A percentile compares a stretch with the other conserved stretches of the same genome.
phyloP scores from a whole-genome alignment of 2,329 filamentous ascomycete species.

The Graphilbum fragrans region DNA sequence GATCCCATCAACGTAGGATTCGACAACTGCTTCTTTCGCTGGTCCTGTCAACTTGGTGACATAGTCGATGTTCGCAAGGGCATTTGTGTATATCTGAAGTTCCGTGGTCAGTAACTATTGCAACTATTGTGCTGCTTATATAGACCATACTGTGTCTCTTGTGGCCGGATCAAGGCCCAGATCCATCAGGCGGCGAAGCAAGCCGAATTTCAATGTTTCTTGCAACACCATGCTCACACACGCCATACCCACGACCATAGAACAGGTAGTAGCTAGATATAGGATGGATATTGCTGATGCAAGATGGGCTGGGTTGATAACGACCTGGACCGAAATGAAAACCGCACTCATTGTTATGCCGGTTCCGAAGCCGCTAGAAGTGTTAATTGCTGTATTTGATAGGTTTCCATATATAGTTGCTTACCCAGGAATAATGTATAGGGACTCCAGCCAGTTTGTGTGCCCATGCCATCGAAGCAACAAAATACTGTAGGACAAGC shows the following conservation, averaged over 20 bases:
- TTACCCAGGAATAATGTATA: constrained; percentile 45
- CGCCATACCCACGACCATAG: constrained; percentile 25
- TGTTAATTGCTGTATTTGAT: neutral
- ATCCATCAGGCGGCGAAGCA: constrained; percentile 11
- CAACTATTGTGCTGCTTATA: neutral
- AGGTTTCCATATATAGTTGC: constrained; percentile 3
- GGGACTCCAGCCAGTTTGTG: constrained; percentile 39
- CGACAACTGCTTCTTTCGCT: constrained; percentile 8
- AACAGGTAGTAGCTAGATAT: constrained; percentile 24
- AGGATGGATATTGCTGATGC: constrained; percentile 28
- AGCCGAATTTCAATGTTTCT: constrained; percentile 10
- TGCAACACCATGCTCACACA: constrained; percentile 24
- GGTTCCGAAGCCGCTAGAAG: constrained; percentile 23
- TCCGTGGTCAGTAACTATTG: neutral
- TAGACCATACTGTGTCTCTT: neutral
- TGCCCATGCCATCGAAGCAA: constrained; percentile 46
- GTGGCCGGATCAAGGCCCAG: constrained; percentile 12
- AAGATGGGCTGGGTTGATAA: constrained; percentile 23
- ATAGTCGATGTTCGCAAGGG: constrained; percentile 10
- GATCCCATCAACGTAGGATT: constrained; percentile 10
- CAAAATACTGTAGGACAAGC: constrained; percentile 38
- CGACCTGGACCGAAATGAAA: constrained; percentile 29
- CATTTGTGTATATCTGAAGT: constrained; percentile 6
- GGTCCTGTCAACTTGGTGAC: constrained; percentile 4
- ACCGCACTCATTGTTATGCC: constrained; percentile 27